Evolutionary conservation across 306 rosid genomes (phyloP).

Genomic region (Cicer chorassanicum): DNA sequence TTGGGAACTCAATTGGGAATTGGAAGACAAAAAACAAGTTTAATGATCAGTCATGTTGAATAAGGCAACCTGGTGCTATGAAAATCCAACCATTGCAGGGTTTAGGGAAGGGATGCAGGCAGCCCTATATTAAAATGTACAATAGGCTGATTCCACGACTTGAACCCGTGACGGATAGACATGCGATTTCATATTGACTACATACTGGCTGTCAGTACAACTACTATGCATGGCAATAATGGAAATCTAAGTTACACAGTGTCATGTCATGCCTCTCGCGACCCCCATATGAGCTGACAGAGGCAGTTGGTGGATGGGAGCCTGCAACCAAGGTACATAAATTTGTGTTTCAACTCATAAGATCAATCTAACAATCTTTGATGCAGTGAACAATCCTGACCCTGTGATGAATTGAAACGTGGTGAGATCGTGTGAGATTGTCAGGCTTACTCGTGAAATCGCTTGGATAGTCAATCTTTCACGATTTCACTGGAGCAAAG

Average conservation of each 20-base stretch:
- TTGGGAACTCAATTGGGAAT: not conserved
- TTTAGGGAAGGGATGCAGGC: not conserved
- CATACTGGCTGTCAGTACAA: not conserved
- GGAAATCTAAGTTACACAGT: not conserved
- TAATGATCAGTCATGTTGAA: slow-evolving; percentile 3
- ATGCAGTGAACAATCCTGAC: not conserved
- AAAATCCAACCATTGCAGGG: not conserved
- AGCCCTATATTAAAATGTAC: not conserved
- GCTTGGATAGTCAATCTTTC: not conserved
- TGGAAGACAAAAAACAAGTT: not conserved
- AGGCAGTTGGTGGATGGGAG: not conserved
- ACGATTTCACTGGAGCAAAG: not conserved
- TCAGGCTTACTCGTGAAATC: not conserved
- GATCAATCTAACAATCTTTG: not conserved
- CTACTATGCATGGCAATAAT: not conserved
- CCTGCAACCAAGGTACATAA: not conserved
- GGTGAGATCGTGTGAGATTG: not conserved
- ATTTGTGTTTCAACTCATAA: not conserved
- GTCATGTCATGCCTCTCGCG: not conserved
- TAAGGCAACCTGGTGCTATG: not conserved
- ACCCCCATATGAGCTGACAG: not conserved
- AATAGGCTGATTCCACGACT: not conserved
- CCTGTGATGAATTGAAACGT: not conserved
- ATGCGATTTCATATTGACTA: not conserved
- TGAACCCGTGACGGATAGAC: not conserved